Evolutionary conservation across 139 green algal species (phyloP), one percentile per base, ranked within the genome.

Genomic region (Zygnema cylindricum): DNA sequence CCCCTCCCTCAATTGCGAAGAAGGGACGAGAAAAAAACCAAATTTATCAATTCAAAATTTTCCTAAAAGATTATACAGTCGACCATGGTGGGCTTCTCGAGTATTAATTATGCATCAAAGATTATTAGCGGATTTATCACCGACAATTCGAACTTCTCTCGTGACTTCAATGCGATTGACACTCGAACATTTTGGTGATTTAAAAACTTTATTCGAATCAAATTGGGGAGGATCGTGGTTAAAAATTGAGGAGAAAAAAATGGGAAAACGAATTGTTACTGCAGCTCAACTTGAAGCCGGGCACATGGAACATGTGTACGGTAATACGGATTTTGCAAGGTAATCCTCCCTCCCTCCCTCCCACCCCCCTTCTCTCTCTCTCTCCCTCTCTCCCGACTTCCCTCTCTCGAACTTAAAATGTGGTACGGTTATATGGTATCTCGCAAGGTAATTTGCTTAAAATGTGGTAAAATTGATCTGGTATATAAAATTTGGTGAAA

Each of bases 281-380:
- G 77, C 77, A 32, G 77, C 55, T 32, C 32, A 84, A 7, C 77
- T 84, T 16, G 77, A 84, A 7, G 77, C 3, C 22, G 77, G 77
- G 32, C 25, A 76, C 2, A 7, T 57, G 38, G 40, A 84, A 33
- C 2, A 84, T 22, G 77, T 33, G 38, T 84, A 84, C 77, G n/a
- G 32, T 21, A 25, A 69, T 35, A 54, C 77, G 41, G 77, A 84
- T 43, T 21, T 33, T 22, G 77, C 77, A 49, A 84, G 77, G 77
- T 84, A 41, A 21, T 21, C 16, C 73, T 22, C n/a, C n/a, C n/a
- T n/a, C n/a, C n/a, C n/a, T n/a, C n/a, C n/a, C n/a, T n/a, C n/a
- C n/a, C n/a, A n/a, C n/a, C n/a, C n/a, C n/a, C n/a, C n/a, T n/a
- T n/a, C n/a, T n/a, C n/a, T n/a, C n/a, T n/a, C n/a, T n/a, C n/a